Evolutionary conservation across 305 asterid species (phyloP).

Genomic region (Fraxinus albicans): DNA sequence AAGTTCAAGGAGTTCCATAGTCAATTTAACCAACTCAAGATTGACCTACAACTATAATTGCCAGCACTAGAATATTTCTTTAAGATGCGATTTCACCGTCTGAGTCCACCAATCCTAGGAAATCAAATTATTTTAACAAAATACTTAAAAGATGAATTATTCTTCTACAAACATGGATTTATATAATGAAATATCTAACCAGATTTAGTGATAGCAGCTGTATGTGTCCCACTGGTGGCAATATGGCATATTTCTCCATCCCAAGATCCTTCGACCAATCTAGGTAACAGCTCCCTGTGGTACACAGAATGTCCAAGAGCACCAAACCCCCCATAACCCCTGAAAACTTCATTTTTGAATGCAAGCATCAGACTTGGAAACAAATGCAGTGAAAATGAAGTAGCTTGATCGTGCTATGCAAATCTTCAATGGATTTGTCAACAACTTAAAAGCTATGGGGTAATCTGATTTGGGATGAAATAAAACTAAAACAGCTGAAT

Average conservation of each 20-base stretch:
- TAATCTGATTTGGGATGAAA: constrained; percentile 1
- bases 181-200: constrained; percentile 43
- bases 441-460: background rate
- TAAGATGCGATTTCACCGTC: background rate
- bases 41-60: background rate
- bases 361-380: constrained; percentile 44
- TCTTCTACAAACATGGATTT: background rate
- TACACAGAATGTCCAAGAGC: constrained; percentile 96
- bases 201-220: constrained; percentile 74
- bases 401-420: background rate
- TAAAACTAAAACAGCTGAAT: background rate
- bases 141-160: background rate
- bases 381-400: constrained; percentile 5
- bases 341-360: constrained; percentile 67
- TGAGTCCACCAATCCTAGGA: background rate
- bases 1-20: background rate
- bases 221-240: constrained; percentile 89
- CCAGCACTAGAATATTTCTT: background rate
- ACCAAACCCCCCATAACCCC: constrained; percentile 99
- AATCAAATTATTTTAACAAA: background rate
- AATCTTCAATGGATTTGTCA: background rate
- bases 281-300: constrained; percentile 78
- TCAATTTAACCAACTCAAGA: background rate
- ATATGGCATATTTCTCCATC: constrained; percentile 61
- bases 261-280: constrained; percentile 82